Evolutionary conservation across 495 filamentous ascomycete species (phyloP).

Genomic region (Apodospora peruviana): DNA sequence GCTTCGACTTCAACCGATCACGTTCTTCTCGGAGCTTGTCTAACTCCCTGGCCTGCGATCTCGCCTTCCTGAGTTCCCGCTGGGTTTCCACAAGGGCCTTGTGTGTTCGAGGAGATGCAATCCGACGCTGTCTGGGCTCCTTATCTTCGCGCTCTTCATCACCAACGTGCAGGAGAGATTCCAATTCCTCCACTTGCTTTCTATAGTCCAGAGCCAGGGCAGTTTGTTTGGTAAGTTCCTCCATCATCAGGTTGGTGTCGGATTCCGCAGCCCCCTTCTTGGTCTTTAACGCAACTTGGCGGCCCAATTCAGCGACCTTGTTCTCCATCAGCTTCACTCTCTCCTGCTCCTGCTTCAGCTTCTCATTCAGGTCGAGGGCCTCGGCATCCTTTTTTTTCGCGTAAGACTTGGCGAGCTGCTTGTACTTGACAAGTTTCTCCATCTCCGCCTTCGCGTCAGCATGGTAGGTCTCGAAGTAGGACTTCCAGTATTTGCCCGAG

Average conservation of each 20-base stretch:
- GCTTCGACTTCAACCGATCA: conserved; percentile 36
- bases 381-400: conserved; percentile 86
- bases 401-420: conserved; percentile 78
- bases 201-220: conserved; percentile 63
- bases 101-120: conserved; percentile 40
- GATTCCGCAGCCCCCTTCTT: conserved; percentile 39
- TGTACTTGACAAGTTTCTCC: conserved; percentile 71
- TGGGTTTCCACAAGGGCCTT: conserved; percentile 39
- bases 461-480: conserved; percentile 78
- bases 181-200: conserved; percentile 58
- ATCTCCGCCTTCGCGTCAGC: conserved; percentile 73
- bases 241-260: conserved; percentile 47
- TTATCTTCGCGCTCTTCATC: conserved; percentile 24
- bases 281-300: conserved; percentile 39
- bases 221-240: conserved; percentile 60
- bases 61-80: conserved; percentile 41
- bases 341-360: conserved; percentile 59
- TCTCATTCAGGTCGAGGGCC: conserved; percentile 63
- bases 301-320: conserved; percentile 55
- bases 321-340: conserved; percentile 48
- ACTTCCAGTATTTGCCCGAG: conserved; percentile 92
- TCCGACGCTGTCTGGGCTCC: conserved; percentile 27
- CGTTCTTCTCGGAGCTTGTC: conserved; percentile 45
- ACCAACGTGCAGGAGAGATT: conserved; percentile 34
- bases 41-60: conserved; percentile 45